phyloP scores from a whole-genome alignment of 306 rosid genomes.

The Cucumis hystrix region DNA sequence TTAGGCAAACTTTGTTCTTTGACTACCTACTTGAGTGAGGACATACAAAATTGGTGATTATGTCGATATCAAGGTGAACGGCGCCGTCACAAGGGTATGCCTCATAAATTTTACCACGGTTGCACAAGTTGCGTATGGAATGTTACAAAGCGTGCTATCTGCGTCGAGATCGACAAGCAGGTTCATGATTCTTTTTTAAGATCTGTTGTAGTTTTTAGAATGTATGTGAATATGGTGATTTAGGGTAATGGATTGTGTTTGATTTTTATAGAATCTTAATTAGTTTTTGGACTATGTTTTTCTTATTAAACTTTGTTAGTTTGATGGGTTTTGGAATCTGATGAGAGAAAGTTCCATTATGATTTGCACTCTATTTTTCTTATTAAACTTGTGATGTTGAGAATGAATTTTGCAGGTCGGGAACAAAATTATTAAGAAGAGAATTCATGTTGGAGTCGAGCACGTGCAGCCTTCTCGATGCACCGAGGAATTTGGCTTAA shows the following conservation, averaged over 20 bases:
- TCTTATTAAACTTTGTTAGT: too few relatives aligned
- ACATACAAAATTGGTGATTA: slow-evolving; percentile 66
- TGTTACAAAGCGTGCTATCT: slow-evolving; percentile 87
- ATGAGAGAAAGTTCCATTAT: too few relatives aligned
- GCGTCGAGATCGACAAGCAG: slow-evolving; percentile 89
- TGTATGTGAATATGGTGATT: too few relatives aligned
- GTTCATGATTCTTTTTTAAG: slow-evolving; percentile 11
- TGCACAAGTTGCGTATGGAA: slow-evolving; percentile 96
- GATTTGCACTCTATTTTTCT: too few relatives aligned
- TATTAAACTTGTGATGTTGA: not conserved
- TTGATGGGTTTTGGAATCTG: too few relatives aligned
- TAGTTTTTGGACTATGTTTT: too few relatives aligned
- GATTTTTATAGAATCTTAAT: not conserved
- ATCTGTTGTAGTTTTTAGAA: not conserved
- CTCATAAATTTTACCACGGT: slow-evolving; percentile 94
- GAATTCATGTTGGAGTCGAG: slow-evolving; percentile 90
- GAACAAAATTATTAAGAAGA: slow-evolving; percentile 59
- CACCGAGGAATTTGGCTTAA: slow-evolving; percentile 51
- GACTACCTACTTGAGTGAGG: slow-evolving; percentile 46
- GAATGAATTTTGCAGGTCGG: slow-evolving; percentile 38
- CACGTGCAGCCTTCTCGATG: slow-evolving; percentile 84
- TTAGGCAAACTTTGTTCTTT: slow-evolving; percentile 13
- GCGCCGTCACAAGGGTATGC: slow-evolving; percentile 98
- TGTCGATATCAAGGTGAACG: slow-evolving; percentile 85
- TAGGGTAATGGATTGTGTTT: too few relatives aligned